A percentile compares a stretch with the other conserved stretches of the same genome.
Evolutionary conservation across 1,139 yeast genomes (phyloP).

Genomic region (Nematodospora anomalae): DNA sequence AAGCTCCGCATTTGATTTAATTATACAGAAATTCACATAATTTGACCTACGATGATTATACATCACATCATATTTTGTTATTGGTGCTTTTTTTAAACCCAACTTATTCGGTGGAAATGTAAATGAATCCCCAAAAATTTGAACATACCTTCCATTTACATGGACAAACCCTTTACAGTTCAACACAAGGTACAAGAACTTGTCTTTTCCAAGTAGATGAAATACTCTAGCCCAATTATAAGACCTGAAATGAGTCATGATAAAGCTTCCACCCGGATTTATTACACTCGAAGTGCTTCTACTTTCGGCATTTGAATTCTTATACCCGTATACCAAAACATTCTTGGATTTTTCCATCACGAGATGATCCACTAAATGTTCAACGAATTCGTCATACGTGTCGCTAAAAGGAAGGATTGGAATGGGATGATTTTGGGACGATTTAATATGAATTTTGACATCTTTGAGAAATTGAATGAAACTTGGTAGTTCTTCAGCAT

Average conservation of each 20-base stretch:
- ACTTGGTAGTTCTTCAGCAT: conserved; percentile 9
- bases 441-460: conserved; percentile 5
- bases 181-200: conserved; percentile 33
- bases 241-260: conserved; percentile 4
- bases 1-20: neutral
- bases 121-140: conserved; percentile 36
- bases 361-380: conserved; percentile 22
- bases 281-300: neutral
- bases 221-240: conserved; percentile 37
- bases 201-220: conserved; percentile 28
- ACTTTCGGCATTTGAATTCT: conserved; percentile 17
- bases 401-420: conserved; percentile 8
- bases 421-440: neutral
- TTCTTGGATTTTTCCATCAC: conserved; percentile 20
- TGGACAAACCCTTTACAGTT: conserved; percentile 26
- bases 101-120: neutral
- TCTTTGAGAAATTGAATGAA: conserved; percentile 11
- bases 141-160: conserved; percentile 20
- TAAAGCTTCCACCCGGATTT: conserved; percentile 5
- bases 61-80: conserved; percentile 5
- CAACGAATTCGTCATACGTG: conserved; percentile 28
- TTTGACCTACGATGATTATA: conserved; percentile 1
- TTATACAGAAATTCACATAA: conserved; percentile 2
- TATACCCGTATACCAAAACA: conserved; percentile 28
- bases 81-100: neutral